phyloP scores from a whole-genome alignment of 2,329 filamentous ascomycete genomes.

The Monilinia polystroma region DNA sequence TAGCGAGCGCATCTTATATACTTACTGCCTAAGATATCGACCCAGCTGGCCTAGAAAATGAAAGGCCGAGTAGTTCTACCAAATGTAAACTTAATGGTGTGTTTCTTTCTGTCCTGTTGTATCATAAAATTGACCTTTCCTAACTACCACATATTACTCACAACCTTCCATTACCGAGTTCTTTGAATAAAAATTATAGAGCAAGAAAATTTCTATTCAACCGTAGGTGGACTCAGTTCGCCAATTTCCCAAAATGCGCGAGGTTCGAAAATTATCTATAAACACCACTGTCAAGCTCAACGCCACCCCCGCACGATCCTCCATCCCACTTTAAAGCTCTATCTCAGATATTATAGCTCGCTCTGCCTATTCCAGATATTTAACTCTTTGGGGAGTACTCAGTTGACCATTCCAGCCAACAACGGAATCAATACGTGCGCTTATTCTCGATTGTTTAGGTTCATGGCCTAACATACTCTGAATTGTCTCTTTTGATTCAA shows the following conservation, averaged over 20 bases:
- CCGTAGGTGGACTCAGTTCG: background rate
- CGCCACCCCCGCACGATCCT: background rate
- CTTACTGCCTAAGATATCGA: background rate
- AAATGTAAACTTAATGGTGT: background rate
- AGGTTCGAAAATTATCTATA: background rate
- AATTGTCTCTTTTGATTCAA: background rate
- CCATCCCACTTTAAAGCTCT: background rate
- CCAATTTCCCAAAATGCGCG: background rate
- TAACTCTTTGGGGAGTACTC: background rate
- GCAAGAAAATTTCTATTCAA: background rate
- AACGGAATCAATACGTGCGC: background rate
- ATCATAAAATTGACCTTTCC: no score
- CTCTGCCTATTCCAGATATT: background rate
- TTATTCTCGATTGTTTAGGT: background rate
- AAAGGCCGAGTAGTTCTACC: no score
- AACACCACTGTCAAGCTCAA: conserved; percentile 7
- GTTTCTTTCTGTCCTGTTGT: background rate
- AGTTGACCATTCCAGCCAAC: background rate
- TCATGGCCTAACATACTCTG: background rate
- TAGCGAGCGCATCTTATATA: background rate
- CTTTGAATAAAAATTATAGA: no score
- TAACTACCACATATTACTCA: no score
- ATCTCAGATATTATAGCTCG: background rate
- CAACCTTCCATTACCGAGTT: background rate
- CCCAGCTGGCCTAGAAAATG: background rate